Percentiles rank a stretch among this genome's conserved stretches.
Evolutionary conservation across 768 basidiomycete genomes (phyloP).

Genomic region (Lyophyllum atratum): DNA sequence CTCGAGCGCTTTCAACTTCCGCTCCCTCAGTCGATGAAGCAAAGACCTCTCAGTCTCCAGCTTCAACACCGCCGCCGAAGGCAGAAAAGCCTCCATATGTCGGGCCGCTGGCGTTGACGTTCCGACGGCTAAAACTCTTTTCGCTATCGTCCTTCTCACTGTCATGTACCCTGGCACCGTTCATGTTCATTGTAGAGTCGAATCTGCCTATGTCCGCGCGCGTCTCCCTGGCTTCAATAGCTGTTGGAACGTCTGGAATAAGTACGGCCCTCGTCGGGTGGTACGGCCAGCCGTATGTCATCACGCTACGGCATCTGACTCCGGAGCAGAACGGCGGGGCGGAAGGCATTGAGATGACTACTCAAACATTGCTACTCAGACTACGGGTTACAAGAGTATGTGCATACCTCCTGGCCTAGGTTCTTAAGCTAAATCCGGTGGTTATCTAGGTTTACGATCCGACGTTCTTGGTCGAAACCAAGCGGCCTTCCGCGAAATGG

Average conservation of each 20-base stretch:
- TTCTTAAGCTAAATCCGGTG: background rate
- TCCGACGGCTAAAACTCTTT: slow-evolving; percentile 79
- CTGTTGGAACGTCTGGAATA: slow-evolving; percentile 69
- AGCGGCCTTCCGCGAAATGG: slow-evolving; percentile 79
- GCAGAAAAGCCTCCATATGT: slow-evolving; percentile 49
- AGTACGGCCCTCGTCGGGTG: slow-evolving; percentile 75
- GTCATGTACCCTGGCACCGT: slow-evolving; percentile 69
- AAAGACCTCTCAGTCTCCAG: background rate
- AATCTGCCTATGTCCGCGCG: slow-evolving; percentile 72
- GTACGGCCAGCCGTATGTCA: slow-evolving; percentile 78
- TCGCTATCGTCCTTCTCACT: slow-evolving; percentile 77
- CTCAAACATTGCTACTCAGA: slow-evolving; percentile 59
- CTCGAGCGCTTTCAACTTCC: slow-evolving; percentile 13
- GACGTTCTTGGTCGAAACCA: slow-evolving; percentile 65
- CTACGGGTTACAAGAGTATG: slow-evolving; percentile 63
- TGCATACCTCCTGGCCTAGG: background rate
- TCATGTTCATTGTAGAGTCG: slow-evolving; percentile 83
- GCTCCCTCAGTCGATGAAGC: background rate
- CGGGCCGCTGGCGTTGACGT: slow-evolving; percentile 73
- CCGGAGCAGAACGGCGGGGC: slow-evolving; percentile 43
- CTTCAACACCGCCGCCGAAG: background rate
- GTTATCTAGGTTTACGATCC: slow-evolving; percentile 63
- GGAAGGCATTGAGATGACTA: slow-evolving; percentile 70
- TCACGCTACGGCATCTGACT: slow-evolving; percentile 53
- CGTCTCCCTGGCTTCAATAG: slow-evolving; percentile 64